Evolutionary conservation across 164 flowering plant genomes (phyloP), one percentile per base, ranked within the genome.

Genomic region (Protea cynaroides): DNA sequence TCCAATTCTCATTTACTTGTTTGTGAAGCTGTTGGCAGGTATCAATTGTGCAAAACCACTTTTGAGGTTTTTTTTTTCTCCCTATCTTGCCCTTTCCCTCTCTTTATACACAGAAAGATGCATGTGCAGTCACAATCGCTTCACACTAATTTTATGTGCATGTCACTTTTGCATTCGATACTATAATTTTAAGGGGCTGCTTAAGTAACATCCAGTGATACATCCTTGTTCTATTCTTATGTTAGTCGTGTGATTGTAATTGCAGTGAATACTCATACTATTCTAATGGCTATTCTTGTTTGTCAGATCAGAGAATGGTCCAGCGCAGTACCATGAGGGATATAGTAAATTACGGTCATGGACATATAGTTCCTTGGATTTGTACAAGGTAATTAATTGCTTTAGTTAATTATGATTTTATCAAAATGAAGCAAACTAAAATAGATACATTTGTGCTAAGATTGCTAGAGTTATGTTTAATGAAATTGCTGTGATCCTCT

Each of bases 341-440:
- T 94, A 94, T 69, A 75, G 90, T 85, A 88, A 81, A 69, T 76
- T 94, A 21, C 82, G 98, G 71, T 78, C 92, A 21, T 91, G 96
- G 99, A 74, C 96, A 11, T 76, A 89, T 71, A 79, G 75, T 67
- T 91, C 96, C 43, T 77, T 91, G 38, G 97, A 94, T 78, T 76
- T 85, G 22, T 94, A 91, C 79, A 90, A 84, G 98, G 98, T 88
- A 68, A 62, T 44, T 58, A 8, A 8, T 14, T 2, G 66, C 19
- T 15, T 25, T 29, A 29, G 34, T 29, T 29, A 29, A 29, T 29
- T 29, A n/a, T n/a, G n/a, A n/a, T n/a, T n/a, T n/a, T n/a, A 29
- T 29, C 34, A 29, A 29, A 29, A 29, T 29, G 34, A 29, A 29
- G 34, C 34, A 29, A 29, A 29, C 34, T 29, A 29, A 29, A 29